A percentile compares a stretch with the other conserved stretches of the same genome.
These are phyloP conservation scores for Macadamia integrifolia DNA, from an alignment of 164 flowering plant species.

Conservation along the genomic window DNA sequence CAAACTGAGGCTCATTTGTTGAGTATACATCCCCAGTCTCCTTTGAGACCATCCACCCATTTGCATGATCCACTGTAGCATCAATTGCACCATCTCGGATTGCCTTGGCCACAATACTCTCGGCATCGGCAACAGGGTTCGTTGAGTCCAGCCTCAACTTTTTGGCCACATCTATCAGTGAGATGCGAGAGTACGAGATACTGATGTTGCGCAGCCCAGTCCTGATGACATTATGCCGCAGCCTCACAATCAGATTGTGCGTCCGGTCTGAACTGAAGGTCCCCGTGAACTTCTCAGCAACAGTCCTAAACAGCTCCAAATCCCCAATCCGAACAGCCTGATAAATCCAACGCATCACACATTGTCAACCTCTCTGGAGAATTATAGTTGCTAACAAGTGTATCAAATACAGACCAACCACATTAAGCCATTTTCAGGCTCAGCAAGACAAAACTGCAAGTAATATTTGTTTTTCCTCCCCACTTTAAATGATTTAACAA, in stretches of 20 bases:
- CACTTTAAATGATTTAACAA: too few species aligned
- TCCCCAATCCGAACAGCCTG: slow-evolving; percentile 99
- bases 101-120: slow-evolving; percentile 89
- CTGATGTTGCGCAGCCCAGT: slow-evolving; percentile 92
- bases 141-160: slow-evolving; percentile 74
- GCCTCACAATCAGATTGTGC: slow-evolving; percentile 79
- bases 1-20: slow-evolving; percentile 77
- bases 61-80: slow-evolving; percentile 78
- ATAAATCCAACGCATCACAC: slow-evolving; percentile 7
- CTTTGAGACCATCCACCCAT: slow-evolving; percentile 81
- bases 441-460: neutral
- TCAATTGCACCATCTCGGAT: slow-evolving; percentile 95
- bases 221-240: slow-evolving; percentile 92
- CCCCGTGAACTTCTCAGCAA: slow-evolving; percentile 64
- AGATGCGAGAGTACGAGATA: slow-evolving; percentile 87
- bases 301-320: slow-evolving; percentile 66
- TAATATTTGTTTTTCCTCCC: too few species aligned
- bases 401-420: neutral
- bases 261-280: slow-evolving; percentile 73
- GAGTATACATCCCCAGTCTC: slow-evolving; percentile 96
- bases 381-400: neutral
- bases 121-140: slow-evolving; percentile 89
- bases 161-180: slow-evolving; percentile 72
- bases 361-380: neutral
- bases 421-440: too few species aligned